These are phyloP conservation scores for Coniella vitis DNA, from an alignment of 2,329 filamentous ascomycete species.

Conservation along the genomic window DNA sequence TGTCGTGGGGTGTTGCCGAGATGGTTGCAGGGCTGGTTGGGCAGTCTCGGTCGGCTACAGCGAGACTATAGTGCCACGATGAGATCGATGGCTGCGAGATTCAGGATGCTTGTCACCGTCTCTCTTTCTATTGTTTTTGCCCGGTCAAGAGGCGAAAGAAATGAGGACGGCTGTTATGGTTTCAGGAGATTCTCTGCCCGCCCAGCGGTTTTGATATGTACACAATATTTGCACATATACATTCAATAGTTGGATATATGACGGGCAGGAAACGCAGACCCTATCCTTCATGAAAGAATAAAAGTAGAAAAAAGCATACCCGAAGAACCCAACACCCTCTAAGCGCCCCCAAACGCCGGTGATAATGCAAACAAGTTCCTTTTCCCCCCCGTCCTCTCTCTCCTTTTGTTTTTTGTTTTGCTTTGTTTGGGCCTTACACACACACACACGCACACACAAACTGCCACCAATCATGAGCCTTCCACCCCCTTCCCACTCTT, in stretches of 20 bases:
- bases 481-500: conserved; percentile 22
- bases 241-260: too few relatives aligned
- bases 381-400: not conserved
- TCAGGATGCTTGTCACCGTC: too few relatives aligned
- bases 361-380: not conserved
- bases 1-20: conserved; percentile 42
- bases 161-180: too few relatives aligned
- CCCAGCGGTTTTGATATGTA: too few relatives aligned
- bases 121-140: too few relatives aligned
- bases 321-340: not conserved
- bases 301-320: not conserved
- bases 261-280: too few relatives aligned
- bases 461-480: conserved; percentile 6
- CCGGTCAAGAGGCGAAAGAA: too few relatives aligned
- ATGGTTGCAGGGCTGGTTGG: conserved; percentile 31
- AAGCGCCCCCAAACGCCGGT: not conserved
- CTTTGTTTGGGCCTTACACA: too few relatives aligned
- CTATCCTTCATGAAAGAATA: too few relatives aligned
- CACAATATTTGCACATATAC: too few relatives aligned
- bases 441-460: not conserved
- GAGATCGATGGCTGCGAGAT: not conserved
- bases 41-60: conserved; percentile 13
- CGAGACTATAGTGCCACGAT: not conserved
- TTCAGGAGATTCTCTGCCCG: too few relatives aligned
- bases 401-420: too few relatives aligned